Conservation (phyloP, 2,329 filamentous ascomycete genomes). For the Colletotrichum ledebouriae region DNA sequence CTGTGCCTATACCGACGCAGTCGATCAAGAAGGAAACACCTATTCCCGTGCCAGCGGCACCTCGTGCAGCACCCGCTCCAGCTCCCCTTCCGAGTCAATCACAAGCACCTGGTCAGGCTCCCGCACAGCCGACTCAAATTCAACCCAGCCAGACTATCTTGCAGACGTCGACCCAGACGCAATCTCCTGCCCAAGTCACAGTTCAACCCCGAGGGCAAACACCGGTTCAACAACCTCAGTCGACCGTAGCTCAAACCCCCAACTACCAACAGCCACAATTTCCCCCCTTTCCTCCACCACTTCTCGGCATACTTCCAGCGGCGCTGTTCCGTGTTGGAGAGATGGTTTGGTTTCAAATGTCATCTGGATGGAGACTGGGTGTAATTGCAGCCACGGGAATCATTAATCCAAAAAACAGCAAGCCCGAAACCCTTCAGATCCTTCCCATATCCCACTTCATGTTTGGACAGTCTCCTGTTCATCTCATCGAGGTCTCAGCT, state of each 20-base stretch:
- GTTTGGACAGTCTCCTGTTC: constrained; percentile 52
- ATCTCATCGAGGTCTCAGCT: constrained; percentile 58
- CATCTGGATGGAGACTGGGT: constrained; percentile 62
- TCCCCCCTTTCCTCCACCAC: constrained; percentile 36
- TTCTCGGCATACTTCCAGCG: constrained; percentile 37
- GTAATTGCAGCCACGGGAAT: constrained; percentile 54
- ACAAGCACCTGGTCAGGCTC: constrained; percentile 2
- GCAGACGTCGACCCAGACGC: constrained; percentile 6
- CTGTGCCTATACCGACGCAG: constrained; percentile 31
- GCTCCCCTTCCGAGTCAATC: neutral
- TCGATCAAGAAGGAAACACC: constrained; percentile 32
- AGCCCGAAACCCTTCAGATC: constrained; percentile 47
- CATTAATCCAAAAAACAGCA: constrained; percentile 45
- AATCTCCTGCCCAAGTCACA: constrained; percentile 7
- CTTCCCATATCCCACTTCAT: constrained; percentile 57
- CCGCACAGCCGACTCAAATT: constrained; percentile 2
- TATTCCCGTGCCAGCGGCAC: constrained; percentile 25
- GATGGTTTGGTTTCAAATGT: constrained; percentile 64
- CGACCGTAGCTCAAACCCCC: constrained; percentile 19
- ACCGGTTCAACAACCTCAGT: constrained; percentile 27
- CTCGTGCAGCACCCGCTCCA: neutral
- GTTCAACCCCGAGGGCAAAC: constrained; percentile 24
- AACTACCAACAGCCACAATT: constrained; percentile 34
- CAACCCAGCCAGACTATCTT: constrained; percentile 17
- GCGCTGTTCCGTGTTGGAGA: constrained; percentile 63